Base-by-base conservation (phyloP, 176 grass and related monocot genomes). In the Carex littledalei region DNA sequence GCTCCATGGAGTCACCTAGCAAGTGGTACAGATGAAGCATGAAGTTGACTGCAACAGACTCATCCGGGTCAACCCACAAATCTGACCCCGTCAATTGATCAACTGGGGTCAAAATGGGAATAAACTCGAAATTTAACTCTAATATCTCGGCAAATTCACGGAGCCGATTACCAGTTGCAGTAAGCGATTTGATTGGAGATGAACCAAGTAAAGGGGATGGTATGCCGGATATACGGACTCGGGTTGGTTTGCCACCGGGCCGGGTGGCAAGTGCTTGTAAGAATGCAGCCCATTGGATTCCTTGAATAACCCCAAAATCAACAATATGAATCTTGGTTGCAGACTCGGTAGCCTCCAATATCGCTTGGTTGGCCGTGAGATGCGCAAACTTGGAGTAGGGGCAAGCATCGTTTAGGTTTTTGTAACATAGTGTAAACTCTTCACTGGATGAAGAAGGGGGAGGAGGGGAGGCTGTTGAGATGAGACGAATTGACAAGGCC, bases 361-460 rank as follows among this genome's bases (percentile, higher is more conserved):
- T 99, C 45, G 96, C 96, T 84, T 99, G 96, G 89, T 99, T 99
- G 29, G 96, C 96, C 0, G 96, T 99, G 35, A 99, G 91, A 87
- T 99, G 96, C 29, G 96, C 90, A 60, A 99, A 99, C 84, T 99
- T 99, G 85, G 87, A 95, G 88, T 99, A 99, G 24, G 96, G 96
- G 83, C 96, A 99, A 57, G 96, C 93, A 65, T 99, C 96, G 63
- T 99, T 94, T 76, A 99, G 87, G 34, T 84, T 91, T 83, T 96
- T 99, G 90, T 99, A 99, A 87, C 93, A 94, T 24, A 99, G 87
- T 39, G 93, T 95, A 82, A 96, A 90, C 79, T 94, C 93, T 77
- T 99, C 93, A 66, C 93, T 65, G 39, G 84, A 79, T 8, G 80
- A 64, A 1, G 52, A 67, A 64, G 84, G 15, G 0, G 70, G 18